These are phyloP conservation scores for Pascua guehoae DNA, from an alignment of 1,284 basidiomycete genomes.

Conservation along the genomic window DNA sequence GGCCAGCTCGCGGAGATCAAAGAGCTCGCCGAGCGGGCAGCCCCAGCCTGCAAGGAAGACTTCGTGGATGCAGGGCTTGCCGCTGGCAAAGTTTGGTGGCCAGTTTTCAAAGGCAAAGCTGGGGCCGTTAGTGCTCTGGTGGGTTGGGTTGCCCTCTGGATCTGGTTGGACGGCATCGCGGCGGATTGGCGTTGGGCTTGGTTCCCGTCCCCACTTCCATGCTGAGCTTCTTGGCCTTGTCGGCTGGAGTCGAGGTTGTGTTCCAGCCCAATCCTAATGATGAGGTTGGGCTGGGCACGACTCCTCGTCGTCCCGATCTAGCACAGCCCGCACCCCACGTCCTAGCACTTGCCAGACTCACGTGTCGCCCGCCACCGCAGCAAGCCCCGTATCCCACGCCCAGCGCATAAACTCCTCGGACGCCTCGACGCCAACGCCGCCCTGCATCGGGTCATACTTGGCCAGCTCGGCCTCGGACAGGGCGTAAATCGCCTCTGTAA, in stretches of 20 bases:
- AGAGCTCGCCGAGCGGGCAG: slow-evolving; percentile 50
- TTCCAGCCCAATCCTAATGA: no score
- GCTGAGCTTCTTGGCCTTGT: neutral
- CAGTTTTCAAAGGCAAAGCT: slow-evolving; percentile 35
- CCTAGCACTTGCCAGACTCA: slow-evolving; percentile 16
- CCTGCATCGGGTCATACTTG: slow-evolving; percentile 7
- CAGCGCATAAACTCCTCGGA: slow-evolving; percentile 41
- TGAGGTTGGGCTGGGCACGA: no score
- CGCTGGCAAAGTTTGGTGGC: slow-evolving; percentile 14
- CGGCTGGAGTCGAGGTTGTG: no score
- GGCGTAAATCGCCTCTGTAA: slow-evolving; percentile 37
- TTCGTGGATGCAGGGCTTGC: slow-evolving; percentile 23
- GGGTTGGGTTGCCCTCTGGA: no score
- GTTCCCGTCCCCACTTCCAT: neutral
- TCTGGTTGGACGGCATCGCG: no score
- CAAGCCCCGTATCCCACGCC: slow-evolving; percentile 51
- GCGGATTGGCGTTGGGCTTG: no score
- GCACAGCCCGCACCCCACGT: neutral
- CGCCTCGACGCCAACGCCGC: slow-evolving; percentile 29
- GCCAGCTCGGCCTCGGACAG: neutral
- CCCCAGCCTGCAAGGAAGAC: slow-evolving; percentile 40
- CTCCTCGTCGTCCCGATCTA: no score
- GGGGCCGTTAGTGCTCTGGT: neutral
- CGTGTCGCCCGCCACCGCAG: slow-evolving; percentile 49
- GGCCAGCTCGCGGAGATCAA: slow-evolving; percentile 48